Evolutionary conservation across 1,284 basidiomycete genomes (phyloP).

Genomic region (Ceratobasidium sp.): DNA sequence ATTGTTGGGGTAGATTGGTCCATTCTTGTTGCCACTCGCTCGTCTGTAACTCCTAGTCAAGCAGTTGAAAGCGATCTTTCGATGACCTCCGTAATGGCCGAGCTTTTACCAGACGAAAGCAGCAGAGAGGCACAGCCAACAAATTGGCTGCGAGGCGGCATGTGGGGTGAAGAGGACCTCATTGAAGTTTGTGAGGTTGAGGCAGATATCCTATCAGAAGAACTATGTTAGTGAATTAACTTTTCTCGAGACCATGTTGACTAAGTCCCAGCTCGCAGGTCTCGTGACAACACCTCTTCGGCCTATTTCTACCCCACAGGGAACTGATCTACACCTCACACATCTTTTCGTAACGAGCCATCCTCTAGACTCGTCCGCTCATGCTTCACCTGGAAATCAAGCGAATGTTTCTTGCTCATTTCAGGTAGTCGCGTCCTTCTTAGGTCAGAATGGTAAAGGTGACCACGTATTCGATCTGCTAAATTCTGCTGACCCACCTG

Average conservation of each 20-base stretch:
- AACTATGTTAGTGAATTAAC: constrained; percentile 55
- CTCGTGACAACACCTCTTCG: constrained; percentile 61
- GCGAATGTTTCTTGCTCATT: constrained; percentile 31
- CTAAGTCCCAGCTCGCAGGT: constrained; percentile 50
- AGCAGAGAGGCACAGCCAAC: constrained; percentile 61
- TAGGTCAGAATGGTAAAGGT: constrained; percentile 2
- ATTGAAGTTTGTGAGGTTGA: constrained; percentile 72
- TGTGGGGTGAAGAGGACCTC: constrained; percentile 67
- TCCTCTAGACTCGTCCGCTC: constrained; percentile 38
- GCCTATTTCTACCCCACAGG: constrained; percentile 55
- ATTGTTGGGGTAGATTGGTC: constrained; percentile 60
- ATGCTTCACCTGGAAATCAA: neutral
- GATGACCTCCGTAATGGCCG: constrained; percentile 49
- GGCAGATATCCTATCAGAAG: constrained; percentile 60
- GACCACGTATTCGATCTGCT: neutral
- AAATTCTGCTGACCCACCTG: neutral
- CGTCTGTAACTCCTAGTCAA: constrained; percentile 59
- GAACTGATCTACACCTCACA: constrained; percentile 56
- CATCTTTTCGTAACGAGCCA: constrained; percentile 62
- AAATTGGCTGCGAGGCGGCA: constrained; percentile 63
- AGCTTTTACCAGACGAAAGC: constrained; percentile 53
- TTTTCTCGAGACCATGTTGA: constrained; percentile 42
- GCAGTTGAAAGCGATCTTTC: constrained; percentile 44
- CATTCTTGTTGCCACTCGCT: constrained; percentile 72
- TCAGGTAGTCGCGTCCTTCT: constrained; percentile 32